These are phyloP conservation scores for Candida maltosa DNA, from an alignment of 805 yeast species.

Conservation along the genomic window DNA sequence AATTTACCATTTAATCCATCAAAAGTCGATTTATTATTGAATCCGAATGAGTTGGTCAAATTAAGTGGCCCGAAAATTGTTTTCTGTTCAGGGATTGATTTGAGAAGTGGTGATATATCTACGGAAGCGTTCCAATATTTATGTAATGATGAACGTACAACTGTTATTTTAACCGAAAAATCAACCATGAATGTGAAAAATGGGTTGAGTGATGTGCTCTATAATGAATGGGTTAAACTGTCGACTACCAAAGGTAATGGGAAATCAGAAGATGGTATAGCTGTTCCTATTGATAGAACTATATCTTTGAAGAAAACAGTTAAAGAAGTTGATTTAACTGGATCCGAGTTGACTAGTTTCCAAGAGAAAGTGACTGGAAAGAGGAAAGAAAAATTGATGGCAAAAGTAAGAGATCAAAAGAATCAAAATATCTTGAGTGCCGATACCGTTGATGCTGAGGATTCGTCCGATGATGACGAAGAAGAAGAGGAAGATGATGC, in stretches of 20 bases:
- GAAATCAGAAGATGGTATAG: constrained; percentile 54
- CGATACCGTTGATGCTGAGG: constrained; percentile 29
- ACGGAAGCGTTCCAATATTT: constrained; percentile 50
- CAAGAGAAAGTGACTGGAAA: constrained; percentile 43
- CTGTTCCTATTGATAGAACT: constrained; percentile 49
- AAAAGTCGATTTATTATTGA: constrained; percentile 51
- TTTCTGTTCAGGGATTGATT: constrained; percentile 67
- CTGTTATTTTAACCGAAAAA: constrained; percentile 73
- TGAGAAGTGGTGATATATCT: constrained; percentile 62
- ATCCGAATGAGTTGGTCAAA: constrained; percentile 52
- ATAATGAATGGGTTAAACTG: constrained; percentile 49
- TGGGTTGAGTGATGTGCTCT: constrained; percentile 50
- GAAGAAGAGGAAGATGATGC: constrained; percentile 23
- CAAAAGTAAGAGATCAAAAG: constrained; percentile 40
- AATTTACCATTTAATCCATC: constrained; percentile 68
- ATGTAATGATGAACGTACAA: constrained; percentile 62
- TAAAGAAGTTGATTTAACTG: constrained; percentile 49
- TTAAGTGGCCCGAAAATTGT: constrained; percentile 74
- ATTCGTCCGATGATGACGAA: constrained; percentile 33
- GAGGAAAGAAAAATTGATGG: constrained; percentile 40
- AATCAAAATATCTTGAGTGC: constrained; percentile 37
- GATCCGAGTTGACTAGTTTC: constrained; percentile 49
- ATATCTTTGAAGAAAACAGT: constrained; percentile 39
- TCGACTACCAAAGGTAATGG: constrained; percentile 33
- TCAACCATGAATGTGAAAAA: constrained; percentile 40